Conservation (phyloP, 169 alveolate species). For the Cryptosporidium andersoni region DNA sequence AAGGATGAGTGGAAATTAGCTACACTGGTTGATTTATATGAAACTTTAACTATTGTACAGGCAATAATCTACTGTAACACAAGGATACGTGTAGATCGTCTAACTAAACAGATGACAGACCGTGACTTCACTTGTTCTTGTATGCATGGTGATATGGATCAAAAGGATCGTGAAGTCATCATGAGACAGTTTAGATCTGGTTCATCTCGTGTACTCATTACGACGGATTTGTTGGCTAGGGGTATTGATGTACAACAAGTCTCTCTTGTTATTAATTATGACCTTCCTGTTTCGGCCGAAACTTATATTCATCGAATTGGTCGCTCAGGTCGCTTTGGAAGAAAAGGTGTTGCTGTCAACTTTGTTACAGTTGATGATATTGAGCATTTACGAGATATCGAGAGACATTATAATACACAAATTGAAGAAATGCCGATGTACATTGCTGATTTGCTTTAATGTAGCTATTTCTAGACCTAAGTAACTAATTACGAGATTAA, state of each 20-base stretch:
- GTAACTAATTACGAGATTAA: too few species aligned
- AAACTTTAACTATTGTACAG: slow-evolving; percentile 96
- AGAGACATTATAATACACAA: slow-evolving; percentile 97
- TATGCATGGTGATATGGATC: slow-evolving; percentile 99
- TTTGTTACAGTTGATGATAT: slow-evolving; percentile 95
- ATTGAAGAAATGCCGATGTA: slow-evolving; percentile 99
- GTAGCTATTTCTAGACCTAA: not conserved
- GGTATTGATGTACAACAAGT: slow-evolving; percentile 99
- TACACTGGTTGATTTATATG: slow-evolving; percentile 95
- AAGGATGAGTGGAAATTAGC: slow-evolving; percentile 97
- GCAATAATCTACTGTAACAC: slow-evolving; percentile 99
- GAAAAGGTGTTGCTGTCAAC: slow-evolving; percentile 99
- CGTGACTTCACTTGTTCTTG: slow-evolving; percentile 95
- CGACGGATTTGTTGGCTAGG: slow-evolving; percentile 98
- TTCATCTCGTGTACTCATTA: slow-evolving; percentile 95
- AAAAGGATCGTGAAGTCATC: slow-evolving; percentile 95
- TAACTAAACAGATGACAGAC: slow-evolving; percentile 92
- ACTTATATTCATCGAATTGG: slow-evolving; percentile 99
- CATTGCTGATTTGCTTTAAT: slow-evolving; percentile 82
- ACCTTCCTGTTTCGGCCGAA: slow-evolving; percentile 95
- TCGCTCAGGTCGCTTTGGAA: slow-evolving; percentile 99
- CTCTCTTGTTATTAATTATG: slow-evolving; percentile 97
- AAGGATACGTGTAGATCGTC: slow-evolving; percentile 93
- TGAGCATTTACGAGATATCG: slow-evolving; percentile 93
- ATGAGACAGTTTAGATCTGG: slow-evolving; percentile 98